Evolutionary conservation across 495 filamentous ascomycete genomes (phyloP), one percentile per base, ranked within the genome.

Genomic region (Massariosphaeria phaeospora): DNA sequence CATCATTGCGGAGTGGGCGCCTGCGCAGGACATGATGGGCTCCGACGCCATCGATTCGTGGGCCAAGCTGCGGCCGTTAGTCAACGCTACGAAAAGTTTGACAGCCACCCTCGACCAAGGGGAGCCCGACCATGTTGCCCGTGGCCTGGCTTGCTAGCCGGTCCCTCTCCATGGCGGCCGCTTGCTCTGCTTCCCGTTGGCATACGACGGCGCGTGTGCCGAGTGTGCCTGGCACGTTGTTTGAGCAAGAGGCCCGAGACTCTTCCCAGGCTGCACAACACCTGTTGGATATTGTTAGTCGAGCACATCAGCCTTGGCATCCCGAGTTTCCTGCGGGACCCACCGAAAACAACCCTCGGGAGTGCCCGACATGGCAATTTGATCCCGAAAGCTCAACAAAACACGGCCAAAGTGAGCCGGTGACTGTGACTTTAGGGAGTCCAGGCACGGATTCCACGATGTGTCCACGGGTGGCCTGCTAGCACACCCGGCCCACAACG

Each of bases 41-140:
- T 2, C 25, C 35, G 10, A 4, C 15, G 2, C 20, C n/a, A n/a
- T 27, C 10, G 2, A 20, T 41, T 40, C 30, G 20, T 20, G 3
- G 21, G 45, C 47, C 47, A 58, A 58, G 55, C 25, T 12, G 17
- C 8, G 2, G 31, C 1, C 15, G 23, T 58, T 58, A 58, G 55
- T 47, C 52, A 58, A 58, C 47, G 30, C 34, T 23, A 23, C 27
- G 26, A 45, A 46, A 52, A 23, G 38, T 25, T 40, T 56, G 10
- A n/a, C 17, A 46, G 26, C 9, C 51, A 4, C 17, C 40, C 11
- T 27, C 25, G 17, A 42, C 51, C 51, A 55, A 55, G 30, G 39
- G 13, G 17, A 17, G 11, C 6, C 38, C 4, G 17, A 17, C 17
- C 18, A 17, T 21, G 5, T 6, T 40, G 38, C 38, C 38, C 38